Percentiles rank a stretch among this genome's conserved stretches.
phyloP scores from a whole-genome alignment of 805 yeast genomes.

The Tetrapisispora fleetii region DNA sequence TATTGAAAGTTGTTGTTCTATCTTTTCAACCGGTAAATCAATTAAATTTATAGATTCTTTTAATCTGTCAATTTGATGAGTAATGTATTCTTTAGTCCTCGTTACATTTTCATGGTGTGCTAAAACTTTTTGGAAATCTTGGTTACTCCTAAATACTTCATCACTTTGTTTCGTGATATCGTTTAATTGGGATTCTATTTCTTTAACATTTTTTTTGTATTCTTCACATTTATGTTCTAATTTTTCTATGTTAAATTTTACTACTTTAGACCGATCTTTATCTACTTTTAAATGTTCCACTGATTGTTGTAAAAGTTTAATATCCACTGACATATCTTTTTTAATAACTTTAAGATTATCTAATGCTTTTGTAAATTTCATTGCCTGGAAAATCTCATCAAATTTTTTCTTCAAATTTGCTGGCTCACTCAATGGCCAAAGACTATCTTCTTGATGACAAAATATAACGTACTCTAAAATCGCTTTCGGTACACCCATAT shows the following conservation, averaged over 20 bases:
- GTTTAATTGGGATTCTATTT: constrained; percentile 41
- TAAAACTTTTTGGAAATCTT: constrained; percentile 65
- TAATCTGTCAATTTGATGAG: constrained; percentile 45
- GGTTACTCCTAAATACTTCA: constrained; percentile 60
- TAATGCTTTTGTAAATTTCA: constrained; percentile 82
- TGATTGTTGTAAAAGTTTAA: constrained; percentile 65
- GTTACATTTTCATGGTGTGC: constrained; percentile 51
- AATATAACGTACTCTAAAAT: constrained; percentile 86
- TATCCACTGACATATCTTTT: constrained; percentile 69
- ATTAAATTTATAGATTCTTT: constrained; percentile 15
- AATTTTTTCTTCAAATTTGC: constrained; percentile 79
- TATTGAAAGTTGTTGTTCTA: constrained; percentile 17
- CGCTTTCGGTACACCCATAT: constrained; percentile 81
- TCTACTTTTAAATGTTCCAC: constrained; percentile 71
- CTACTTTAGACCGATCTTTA: constrained; percentile 56
- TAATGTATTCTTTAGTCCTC: constrained; percentile 36
- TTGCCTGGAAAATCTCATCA: constrained; percentile 94
- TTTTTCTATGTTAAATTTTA: constrained; percentile 37
- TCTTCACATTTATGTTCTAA: constrained; percentile 36
- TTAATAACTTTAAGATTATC: constrained; percentile 67
- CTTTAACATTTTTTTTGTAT: constrained; percentile 40
- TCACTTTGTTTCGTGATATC: constrained; percentile 50
- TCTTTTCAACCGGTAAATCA: constrained; percentile 29
- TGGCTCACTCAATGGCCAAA: constrained; percentile 96
- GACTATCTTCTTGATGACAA: constrained; percentile 94